Percentiles rank a stretch among this genome's conserved stretches.
Evolutionary conservation across 108 stramenopile species (phyloP).

Genomic region (Cylindrotheca fusiformis): DNA sequence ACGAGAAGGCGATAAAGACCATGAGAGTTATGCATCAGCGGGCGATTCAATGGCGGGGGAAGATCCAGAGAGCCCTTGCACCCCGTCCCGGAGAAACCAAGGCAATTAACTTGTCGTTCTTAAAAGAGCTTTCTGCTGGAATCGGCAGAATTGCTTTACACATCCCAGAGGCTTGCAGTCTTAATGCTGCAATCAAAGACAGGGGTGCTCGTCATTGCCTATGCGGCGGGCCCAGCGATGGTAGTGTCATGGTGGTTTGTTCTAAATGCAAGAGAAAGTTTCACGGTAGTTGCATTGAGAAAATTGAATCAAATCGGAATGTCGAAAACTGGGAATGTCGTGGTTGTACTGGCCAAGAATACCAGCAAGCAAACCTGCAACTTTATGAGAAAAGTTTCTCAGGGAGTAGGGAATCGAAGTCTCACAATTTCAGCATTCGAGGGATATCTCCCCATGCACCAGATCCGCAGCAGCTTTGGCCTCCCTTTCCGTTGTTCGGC

Average conservation of each 20-base stretch:
- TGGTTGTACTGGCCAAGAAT: conserved; percentile 10
- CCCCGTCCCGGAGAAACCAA: conserved; percentile 47
- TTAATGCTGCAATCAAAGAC: conserved; percentile 62
- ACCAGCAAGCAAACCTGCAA: conserved; percentile 1
- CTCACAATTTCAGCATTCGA: background rate
- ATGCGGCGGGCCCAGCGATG: conserved; percentile 83
- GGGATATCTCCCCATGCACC: conserved; percentile 64
- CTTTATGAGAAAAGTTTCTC: conserved; percentile 10
- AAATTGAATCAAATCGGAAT: conserved; percentile 48
- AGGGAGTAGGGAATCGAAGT: conserved; percentile 13
- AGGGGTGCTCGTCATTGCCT: conserved; percentile 59
- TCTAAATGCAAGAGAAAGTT: conserved; percentile 83
- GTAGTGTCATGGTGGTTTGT: conserved; percentile 85
- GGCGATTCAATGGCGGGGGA: conserved; percentile 54
- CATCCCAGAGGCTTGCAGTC: conserved; percentile 44
- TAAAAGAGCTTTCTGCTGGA: conserved; percentile 41
- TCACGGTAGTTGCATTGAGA: conserved; percentile 81
- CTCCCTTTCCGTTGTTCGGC: conserved; percentile 64
- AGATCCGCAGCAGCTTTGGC: conserved; percentile 54
- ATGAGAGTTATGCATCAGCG: conserved; percentile 56
- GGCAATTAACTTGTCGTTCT: conserved; percentile 34
- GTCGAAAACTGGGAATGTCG: conserved; percentile 60
- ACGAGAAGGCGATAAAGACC: conserved; percentile 63
- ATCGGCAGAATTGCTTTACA: conserved; percentile 45
- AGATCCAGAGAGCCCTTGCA: conserved; percentile 52